A percentile compares a stretch with the other conserved stretches of the same genome.
Evolutionary conservation across 176 grass and related monocot species (phyloP).

Genomic region (Carex scoparia): DNA sequence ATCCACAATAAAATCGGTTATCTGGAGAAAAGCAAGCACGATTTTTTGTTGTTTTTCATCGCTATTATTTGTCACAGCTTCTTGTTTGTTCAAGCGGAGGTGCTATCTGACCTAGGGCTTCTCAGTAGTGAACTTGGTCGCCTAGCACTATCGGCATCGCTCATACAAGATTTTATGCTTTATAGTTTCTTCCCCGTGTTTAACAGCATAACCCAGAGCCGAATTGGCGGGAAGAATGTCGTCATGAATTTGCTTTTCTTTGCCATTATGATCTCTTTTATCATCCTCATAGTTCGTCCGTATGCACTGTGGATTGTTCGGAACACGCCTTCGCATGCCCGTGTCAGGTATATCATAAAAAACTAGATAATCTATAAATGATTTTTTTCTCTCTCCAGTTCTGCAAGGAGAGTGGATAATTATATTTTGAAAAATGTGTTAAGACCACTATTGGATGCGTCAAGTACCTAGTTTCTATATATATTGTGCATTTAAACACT

Average conservation of each 20-base stretch:
- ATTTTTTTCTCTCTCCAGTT: not conserved
- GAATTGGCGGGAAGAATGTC: not conserved
- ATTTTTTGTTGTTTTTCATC: not conserved
- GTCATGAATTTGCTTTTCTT: not conserved
- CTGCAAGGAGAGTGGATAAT: not conserved
- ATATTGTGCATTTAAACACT: no score
- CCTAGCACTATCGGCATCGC: not conserved
- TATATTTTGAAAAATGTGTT: not conserved
- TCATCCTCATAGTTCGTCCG: conserved; percentile 11
- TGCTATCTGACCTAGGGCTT: conserved; percentile 5
- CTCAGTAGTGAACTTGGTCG: conserved; percentile 10
- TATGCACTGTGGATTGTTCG: conserved; percentile 24
- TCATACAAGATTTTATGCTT: not conserved
- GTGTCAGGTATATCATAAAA: conserved; percentile 4
- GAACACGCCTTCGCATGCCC: not conserved
- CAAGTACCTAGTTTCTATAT: no score
- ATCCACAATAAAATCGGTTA: not conserved
- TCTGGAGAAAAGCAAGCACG: not conserved
- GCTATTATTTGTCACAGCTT: not conserved
- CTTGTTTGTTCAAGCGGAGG: not conserved
- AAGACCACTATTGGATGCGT: no score
- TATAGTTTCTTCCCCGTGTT: not conserved
- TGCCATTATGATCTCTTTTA: not conserved
- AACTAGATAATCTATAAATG: not conserved
- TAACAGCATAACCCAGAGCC: not conserved